These are phyloP conservation scores for Zostera marina DNA, from an alignment of 116 monocot species.

Conservation along the genomic window DNA sequence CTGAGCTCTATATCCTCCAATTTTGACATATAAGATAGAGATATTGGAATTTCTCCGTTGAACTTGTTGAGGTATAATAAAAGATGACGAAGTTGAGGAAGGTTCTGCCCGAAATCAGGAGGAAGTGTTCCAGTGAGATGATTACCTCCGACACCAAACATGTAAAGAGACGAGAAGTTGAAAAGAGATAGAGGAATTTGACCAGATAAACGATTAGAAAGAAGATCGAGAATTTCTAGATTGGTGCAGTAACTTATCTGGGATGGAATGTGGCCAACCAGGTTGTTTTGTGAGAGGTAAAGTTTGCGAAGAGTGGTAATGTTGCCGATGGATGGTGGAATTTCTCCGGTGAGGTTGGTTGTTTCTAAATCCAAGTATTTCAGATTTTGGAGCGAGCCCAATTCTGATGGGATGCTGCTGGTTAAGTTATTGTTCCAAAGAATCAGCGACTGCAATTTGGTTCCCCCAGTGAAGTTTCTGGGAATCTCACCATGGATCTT, in stretches of 20 bases:
- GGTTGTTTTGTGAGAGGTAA: not conserved
- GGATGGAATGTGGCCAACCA: not conserved
- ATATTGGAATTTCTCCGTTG: constrained; percentile 6
- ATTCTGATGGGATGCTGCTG: not conserved
- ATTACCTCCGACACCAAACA: constrained; percentile 1
- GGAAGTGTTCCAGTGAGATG: constrained; percentile 7
- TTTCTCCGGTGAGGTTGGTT: constrained; percentile 1
- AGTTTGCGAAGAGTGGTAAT: not conserved
- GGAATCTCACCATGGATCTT: no score
- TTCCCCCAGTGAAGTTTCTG: no score
- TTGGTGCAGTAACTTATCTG: not conserved
- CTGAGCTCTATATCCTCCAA: not conserved
- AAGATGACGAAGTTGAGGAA: not conserved
- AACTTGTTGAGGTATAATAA: constrained; percentile 8
- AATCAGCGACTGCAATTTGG: no score
- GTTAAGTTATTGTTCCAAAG: not conserved
- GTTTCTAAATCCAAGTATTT: not conserved
- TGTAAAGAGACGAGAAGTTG: constrained; percentile 6
- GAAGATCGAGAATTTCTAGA: not conserved
- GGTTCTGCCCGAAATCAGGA: not conserved
- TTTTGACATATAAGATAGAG: not conserved
- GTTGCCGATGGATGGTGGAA: constrained; percentile 5
- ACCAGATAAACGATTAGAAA: constrained; percentile 1
- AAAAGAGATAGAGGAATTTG: constrained; percentile 1
- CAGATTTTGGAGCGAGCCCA: not conserved